phyloP scores from a whole-genome alignment of 768 basidiomycete species.

The Neoboletus magnificus region DNA sequence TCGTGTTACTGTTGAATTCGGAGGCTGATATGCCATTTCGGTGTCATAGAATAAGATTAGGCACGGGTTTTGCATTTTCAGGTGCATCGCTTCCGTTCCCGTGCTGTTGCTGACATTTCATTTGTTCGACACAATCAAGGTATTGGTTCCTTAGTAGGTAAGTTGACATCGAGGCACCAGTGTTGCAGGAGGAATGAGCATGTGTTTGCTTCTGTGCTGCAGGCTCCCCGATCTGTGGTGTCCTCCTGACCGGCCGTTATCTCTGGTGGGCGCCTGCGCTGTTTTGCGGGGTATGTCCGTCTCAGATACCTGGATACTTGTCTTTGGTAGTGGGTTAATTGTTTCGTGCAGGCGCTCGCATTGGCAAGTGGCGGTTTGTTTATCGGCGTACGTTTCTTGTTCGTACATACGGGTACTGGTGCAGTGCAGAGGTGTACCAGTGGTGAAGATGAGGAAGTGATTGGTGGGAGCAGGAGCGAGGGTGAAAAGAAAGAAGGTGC shows the following conservation, averaged over 20 bases:
- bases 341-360: constrained; percentile 4
- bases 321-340: not conserved
- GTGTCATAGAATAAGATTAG: constrained; percentile 35
- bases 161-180: not conserved
- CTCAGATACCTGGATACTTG: not conserved
- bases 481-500: not conserved
- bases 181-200: not conserved
- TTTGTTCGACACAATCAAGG: constrained; percentile 9
- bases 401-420: not conserved
- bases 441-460: not conserved
- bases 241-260: constrained; percentile 46
- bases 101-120: no score
- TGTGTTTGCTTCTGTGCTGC: constrained; percentile 17
- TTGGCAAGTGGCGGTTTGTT: constrained; percentile 7
- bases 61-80: constrained; percentile 45
- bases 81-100: constrained; percentile 24
- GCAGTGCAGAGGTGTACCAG: no score
- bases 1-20: not conserved
- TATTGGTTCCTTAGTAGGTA: constrained; percentile 23
- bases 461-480: no score
- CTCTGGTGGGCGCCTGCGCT: constrained; percentile 57
- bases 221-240: constrained; percentile 58
- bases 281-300: constrained; percentile 42
- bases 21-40: not conserved
- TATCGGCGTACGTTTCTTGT: constrained; percentile 12